phyloP scores from a whole-genome alignment of 2,329 filamentous ascomycete genomes.

The Coniella vitis region DNA sequence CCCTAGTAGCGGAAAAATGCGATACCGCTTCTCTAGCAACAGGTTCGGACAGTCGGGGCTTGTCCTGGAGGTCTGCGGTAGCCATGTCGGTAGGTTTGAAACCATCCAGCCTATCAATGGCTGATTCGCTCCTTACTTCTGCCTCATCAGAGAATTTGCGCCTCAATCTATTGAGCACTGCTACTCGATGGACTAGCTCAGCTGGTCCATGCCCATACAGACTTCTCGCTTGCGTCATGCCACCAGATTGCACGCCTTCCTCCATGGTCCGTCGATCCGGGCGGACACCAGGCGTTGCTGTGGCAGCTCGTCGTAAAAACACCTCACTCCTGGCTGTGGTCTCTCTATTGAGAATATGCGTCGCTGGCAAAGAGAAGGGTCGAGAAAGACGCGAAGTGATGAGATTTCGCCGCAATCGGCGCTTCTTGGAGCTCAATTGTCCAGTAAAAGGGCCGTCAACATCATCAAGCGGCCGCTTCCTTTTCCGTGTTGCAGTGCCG shows the following conservation, averaged over 20 bases:
- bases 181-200: conserved; percentile 54
- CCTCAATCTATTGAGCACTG: conserved; percentile 57
- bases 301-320: conserved; percentile 41
- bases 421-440: conserved; percentile 55
- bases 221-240: conserved; percentile 7
- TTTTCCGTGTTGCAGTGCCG: conserved; percentile 33
- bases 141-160: conserved; percentile 36
- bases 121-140: conserved; percentile 23
- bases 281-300: conserved; percentile 27
- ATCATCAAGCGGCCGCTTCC: conserved; percentile 46
- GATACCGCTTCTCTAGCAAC: not conserved
- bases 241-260: not conserved
- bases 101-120: not conserved
- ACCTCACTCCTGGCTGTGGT: conserved; percentile 38
- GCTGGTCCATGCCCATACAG: conserved; percentile 18
- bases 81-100: too few species aligned
- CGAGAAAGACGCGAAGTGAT: conserved; percentile 65
- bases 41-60: not conserved
- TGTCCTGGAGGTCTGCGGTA: not conserved
- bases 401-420: conserved; percentile 54
- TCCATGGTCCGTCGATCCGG: conserved; percentile 8
- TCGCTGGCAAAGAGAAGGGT: conserved; percentile 62
- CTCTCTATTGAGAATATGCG: conserved; percentile 61
- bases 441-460: conserved; percentile 51
- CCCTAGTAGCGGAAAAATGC: not conserved